phyloP scores from a whole-genome alignment of 2,329 filamentous ascomycete genomes.

The Sarocladium strictum region DNA sequence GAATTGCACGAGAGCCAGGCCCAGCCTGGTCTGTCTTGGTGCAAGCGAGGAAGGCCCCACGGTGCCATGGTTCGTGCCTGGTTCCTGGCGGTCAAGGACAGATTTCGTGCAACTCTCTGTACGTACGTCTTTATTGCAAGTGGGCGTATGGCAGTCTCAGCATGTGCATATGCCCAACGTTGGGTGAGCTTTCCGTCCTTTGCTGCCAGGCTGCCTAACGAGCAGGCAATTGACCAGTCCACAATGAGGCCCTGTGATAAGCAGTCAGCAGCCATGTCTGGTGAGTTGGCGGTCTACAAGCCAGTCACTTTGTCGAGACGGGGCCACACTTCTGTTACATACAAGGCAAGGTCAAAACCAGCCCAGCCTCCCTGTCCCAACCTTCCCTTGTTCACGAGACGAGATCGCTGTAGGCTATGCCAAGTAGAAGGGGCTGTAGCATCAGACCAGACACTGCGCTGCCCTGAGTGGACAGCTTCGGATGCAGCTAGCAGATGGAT shows the following conservation, averaged over 20 bases:
- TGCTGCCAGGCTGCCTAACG: background rate
- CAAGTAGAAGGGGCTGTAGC: background rate
- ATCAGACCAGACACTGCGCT: background rate
- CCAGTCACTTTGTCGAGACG: background rate
- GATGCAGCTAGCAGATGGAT: conserved; percentile 1
- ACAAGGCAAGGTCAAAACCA: background rate
- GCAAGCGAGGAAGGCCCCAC: background rate
- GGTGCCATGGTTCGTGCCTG: conserved; percentile 2
- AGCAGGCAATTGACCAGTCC: background rate
- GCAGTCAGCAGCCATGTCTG: conserved; percentile 6
- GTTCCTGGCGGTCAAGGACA: background rate
- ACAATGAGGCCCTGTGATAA: background rate
- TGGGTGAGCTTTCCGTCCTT: background rate
- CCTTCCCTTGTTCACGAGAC: background rate
- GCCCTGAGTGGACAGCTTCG: background rate
- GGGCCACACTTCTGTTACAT: background rate
- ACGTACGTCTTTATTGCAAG: too few species aligned
- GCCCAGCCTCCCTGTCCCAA: background rate
- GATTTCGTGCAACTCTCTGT: background rate
- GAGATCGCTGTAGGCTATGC: background rate
- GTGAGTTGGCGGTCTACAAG: conserved; percentile 4
- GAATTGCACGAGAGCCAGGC: background rate
- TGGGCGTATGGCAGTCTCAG: background rate
- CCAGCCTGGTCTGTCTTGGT: background rate
- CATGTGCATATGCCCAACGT: background rate